These are phyloP conservation scores for Trichoderma reesei DNA, from an alignment of 495 filamentous ascomycete species.

Conservation along the genomic window DNA sequence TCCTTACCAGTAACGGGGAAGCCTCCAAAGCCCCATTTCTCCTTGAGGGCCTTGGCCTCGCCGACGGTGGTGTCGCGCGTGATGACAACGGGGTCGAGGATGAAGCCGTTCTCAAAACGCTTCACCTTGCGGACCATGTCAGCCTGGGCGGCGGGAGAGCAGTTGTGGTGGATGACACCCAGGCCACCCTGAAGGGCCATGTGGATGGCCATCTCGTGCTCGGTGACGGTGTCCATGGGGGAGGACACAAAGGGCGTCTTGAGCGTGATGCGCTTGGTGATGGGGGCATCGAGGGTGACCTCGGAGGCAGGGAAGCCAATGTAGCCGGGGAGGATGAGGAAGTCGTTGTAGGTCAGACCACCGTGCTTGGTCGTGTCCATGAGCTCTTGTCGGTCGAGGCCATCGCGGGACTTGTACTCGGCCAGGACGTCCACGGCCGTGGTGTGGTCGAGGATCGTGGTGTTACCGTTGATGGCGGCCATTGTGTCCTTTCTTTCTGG, in stretches of 20 bases:
- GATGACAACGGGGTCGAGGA: constrained; percentile 90
- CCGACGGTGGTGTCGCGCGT: constrained; percentile 77
- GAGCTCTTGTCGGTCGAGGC: constrained; percentile 70
- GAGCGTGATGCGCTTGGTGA: constrained; percentile 87
- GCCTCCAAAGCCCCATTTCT: constrained; percentile 97
- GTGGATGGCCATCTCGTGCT: constrained; percentile 98
- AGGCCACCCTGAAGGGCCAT: constrained; percentile 95
- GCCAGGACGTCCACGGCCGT: constrained; percentile 70
- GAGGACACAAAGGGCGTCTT: constrained; percentile 94
- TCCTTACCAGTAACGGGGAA: constrained; percentile 96
- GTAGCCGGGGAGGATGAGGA: constrained; percentile 49
- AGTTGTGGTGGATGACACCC: constrained; percentile 99
- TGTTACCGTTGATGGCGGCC: constrained; percentile 15
- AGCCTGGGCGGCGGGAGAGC: constrained; percentile 84
- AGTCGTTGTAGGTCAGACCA: constrained; percentile 73
- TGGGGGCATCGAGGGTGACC: constrained; percentile 76
- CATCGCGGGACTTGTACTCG: constrained; percentile 68
- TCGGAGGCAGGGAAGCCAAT: constrained; percentile 81
- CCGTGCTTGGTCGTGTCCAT: constrained; percentile 80
- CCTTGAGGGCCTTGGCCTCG: constrained; percentile 85
- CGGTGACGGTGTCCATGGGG: constrained; percentile 99
- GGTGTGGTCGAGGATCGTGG: constrained; percentile 38
- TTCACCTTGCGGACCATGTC: constrained; percentile 99
- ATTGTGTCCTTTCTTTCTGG: neutral
- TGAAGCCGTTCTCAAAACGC: constrained; percentile 98